A percentile compares a stretch with the other conserved stretches of the same genome.
Conservation (phyloP, 2,329 filamentous ascomycete genomes). For the Talaromyces atroroseus region DNA sequence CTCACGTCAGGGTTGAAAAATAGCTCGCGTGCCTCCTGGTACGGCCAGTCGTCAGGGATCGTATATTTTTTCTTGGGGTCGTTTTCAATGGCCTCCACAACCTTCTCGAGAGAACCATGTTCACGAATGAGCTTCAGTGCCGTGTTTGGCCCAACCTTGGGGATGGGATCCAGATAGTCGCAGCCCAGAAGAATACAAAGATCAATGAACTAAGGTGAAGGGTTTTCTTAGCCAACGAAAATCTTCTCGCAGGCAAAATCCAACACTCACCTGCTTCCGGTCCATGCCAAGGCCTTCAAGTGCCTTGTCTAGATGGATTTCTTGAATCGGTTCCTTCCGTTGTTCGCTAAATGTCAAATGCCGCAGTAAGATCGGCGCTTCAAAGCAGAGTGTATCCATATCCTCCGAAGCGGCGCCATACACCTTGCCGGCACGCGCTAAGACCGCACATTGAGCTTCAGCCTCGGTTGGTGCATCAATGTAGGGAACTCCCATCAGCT, state of each 20-base stretch:
- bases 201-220: constrained; percentile 93
- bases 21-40: constrained; percentile 79
- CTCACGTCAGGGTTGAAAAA: constrained; percentile 91
- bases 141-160: constrained; percentile 86
- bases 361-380: constrained; percentile 81
- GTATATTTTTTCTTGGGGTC: constrained; percentile 74
- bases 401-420: constrained; percentile 96
- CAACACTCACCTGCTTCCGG: constrained; percentile 61
- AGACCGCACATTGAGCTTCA: constrained; percentile 88
- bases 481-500: constrained; percentile 93
- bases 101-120: constrained; percentile 77
- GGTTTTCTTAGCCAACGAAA: background rate
- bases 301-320: constrained; percentile 83
- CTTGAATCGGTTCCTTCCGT: constrained; percentile 93
- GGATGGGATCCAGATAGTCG: constrained; percentile 94
- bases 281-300: constrained; percentile 87
- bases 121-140: constrained; percentile 93
- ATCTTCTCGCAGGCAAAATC: background rate
- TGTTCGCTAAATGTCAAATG: constrained; percentile 97
- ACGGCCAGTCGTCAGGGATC: constrained; percentile 96
- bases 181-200: constrained; percentile 96
- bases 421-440: constrained; percentile 88
- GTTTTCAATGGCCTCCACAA: constrained; percentile 73
- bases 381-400: constrained; percentile 97
- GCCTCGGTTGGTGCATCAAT: constrained; percentile 95